A percentile compares a stretch with the other conserved stretches of the same genome.
Conservation (phyloP, 1,139 yeast genomes). For the Yamadazyma atmosphaerica region DNA sequence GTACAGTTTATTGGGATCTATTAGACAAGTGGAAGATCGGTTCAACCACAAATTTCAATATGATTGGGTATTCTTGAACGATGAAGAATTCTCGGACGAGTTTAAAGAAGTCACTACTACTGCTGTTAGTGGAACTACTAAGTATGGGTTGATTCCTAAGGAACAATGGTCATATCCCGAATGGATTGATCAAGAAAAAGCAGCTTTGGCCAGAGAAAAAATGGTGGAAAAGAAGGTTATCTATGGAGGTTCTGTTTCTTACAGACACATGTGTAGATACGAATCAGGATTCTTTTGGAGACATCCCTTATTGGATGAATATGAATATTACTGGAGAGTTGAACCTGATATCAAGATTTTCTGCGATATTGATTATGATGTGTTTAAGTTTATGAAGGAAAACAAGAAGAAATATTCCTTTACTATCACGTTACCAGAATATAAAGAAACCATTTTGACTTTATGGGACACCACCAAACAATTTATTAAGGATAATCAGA, state of each 20-base stretch:
- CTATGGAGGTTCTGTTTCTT: constrained; percentile 61
- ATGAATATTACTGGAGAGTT: constrained; percentile 92
- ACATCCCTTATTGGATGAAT: constrained; percentile 68
- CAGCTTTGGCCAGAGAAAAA: constrained; percentile 50
- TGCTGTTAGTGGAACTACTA: constrained; percentile 41
- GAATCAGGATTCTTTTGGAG: constrained; percentile 90
- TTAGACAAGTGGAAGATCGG: constrained; percentile 47
- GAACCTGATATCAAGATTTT: constrained; percentile 80
- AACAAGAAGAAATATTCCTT: constrained; percentile 75
- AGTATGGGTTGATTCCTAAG: constrained; percentile 44
- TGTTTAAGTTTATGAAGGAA: constrained; percentile 78
- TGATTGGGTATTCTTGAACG: constrained; percentile 51
- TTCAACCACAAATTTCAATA: constrained; percentile 43
- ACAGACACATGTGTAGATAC: constrained; percentile 89
- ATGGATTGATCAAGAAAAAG: constrained; percentile 59
- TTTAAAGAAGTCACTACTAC: constrained; percentile 36
- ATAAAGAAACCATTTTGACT: constrained; percentile 74
- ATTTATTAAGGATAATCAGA: constrained; percentile 64
- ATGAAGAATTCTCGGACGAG: constrained; percentile 40
- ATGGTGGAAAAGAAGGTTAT: constrained; percentile 55
- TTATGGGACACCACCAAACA: constrained; percentile 77
- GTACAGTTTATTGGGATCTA: constrained; percentile 35
- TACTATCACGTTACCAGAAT: constrained; percentile 83
- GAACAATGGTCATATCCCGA: constrained; percentile 56
- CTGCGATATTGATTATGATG: constrained; percentile 82